phyloP scores from a whole-genome alignment of 306 rosid species.

The Quercus bicolor region DNA sequence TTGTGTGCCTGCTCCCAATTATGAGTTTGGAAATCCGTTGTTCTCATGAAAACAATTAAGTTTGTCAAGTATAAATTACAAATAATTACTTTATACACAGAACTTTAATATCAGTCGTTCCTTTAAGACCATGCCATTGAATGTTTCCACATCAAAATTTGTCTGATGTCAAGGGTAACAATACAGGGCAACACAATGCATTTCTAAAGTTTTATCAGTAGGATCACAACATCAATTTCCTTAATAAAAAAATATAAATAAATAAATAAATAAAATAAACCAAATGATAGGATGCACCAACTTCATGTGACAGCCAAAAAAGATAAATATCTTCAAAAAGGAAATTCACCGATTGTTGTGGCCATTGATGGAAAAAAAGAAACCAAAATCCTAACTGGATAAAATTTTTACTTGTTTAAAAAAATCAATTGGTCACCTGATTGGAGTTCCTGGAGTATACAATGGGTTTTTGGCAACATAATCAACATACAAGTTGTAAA shows the following conservation, averaged over 20 bases:
- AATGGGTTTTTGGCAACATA: conserved; percentile 92
- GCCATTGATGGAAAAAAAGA: background rate
- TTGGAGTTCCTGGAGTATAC: conserved; percentile 74
- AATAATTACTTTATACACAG: background rate
- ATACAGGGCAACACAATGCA: background rate
- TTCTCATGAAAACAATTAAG: background rate
- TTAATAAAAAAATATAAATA: background rate
- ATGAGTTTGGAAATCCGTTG: too few relatives aligned
- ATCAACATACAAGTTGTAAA: conserved; percentile 92
- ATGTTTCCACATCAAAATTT: background rate
- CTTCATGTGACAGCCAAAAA: background rate
- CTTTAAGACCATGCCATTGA: background rate
- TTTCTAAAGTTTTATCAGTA: background rate
- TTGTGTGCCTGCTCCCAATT: too few relatives aligned
- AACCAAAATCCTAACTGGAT: background rate
- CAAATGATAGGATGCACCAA: background rate
- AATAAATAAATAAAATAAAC: too few relatives aligned
- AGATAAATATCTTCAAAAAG: background rate
- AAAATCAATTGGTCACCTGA: conserved; percentile 44
- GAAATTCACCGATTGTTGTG: background rate
- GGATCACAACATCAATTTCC: background rate
- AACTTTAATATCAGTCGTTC: background rate
- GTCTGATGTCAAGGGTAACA: background rate
- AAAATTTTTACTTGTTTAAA: background rate
- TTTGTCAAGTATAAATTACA: background rate